Base-by-base conservation (phyloP, 75 land plant genomes). In the Gnetum montanum region DNA sequence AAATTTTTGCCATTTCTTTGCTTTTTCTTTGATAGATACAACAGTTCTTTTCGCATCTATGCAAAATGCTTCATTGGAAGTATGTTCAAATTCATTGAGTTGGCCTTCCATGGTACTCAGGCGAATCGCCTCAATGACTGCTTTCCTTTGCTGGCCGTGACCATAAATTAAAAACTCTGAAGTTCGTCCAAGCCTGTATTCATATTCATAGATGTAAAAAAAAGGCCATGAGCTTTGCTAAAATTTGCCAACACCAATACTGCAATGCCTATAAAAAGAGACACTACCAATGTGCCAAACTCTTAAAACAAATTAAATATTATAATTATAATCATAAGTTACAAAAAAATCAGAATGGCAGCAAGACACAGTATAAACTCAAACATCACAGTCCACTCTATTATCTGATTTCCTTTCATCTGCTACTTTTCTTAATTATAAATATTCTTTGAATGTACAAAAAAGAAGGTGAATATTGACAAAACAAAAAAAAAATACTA, bases 1-100 rank as follows among this genome's bases (percentile, higher is more conserved):
- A 77, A 88, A 82, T 26, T 85, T 81, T 49, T 77, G 86, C 96
- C 98, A 93, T 60, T 79, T 93, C 64, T 75, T 93, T 47, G 98
- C 83, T 64, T 78, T 76, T 16, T 88, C 87, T 59, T 79, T 93
- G 51, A 74, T 68, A 12, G 49, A 34, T 24, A 62, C 29, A 27
- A 69, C 71, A 65, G 23, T 43, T 38, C 27, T 34, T 31, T 15
- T 46, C 22, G 43, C n/a, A 43, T 19, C 40, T 49, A 26, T 16
- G 44, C 67, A 49, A 4, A 6, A 30, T 12, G 54, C 61, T 11
- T 26, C 38, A 20, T 73, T 60, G 26, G 13, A 6, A 20, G 16
- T 30, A 28, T 51, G 58, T 58, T 10, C 2, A 44, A 45, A 60
- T 37, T 58, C 20, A 36, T 20, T 26, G 12, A 18, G 41, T 24